Percentiles rank a stretch among this genome's conserved stretches.
These are phyloP conservation scores for Daldinia caldariorum DNA, from an alignment of 495 filamentous ascomycete species.

Conservation along the genomic window DNA sequence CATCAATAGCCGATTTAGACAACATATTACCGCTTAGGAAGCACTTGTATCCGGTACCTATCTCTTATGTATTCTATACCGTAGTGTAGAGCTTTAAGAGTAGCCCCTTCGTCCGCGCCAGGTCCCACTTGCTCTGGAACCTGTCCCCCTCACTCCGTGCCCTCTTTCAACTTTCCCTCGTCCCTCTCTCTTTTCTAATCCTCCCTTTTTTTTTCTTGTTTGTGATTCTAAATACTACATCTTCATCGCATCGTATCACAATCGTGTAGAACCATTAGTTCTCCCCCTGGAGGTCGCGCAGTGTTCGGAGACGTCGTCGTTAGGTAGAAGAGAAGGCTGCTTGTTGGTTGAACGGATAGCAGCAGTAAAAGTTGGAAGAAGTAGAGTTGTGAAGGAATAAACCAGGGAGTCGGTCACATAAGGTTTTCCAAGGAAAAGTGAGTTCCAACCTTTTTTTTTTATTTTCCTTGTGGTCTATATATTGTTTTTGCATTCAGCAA, in stretches of 20 bases:
- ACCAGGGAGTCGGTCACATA: conserved; percentile 18
- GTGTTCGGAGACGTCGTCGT: conserved; percentile 44
- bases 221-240: conserved; percentile 37
- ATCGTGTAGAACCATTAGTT: conserved; percentile 30
- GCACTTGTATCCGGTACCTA: conserved; percentile 7
- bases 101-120: conserved; percentile 40
- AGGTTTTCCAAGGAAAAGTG: conserved; percentile 22
- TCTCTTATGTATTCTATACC: neutral
- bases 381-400: conserved; percentile 28
- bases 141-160: conserved; percentile 40
- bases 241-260: conserved; percentile 28
- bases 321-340: conserved; percentile 40
- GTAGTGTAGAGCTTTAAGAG: conserved; percentile 13
- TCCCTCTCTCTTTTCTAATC: conserved; percentile 35
- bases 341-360: conserved; percentile 38
- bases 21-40: neutral
- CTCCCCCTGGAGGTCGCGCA: conserved; percentile 35
- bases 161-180: conserved; percentile 43
- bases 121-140: conserved; percentile 39
- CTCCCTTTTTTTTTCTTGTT: conserved; percentile 25
- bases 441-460: conserved; percentile 24
- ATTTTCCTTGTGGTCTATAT: conserved; percentile 9
- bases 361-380: conserved; percentile 24
- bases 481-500: conserved; percentile 14
- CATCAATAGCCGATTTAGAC: neutral